These are phyloP conservation scores for Beauveria bassiana DNA, from an alignment of 2,329 filamentous ascomycete genomes.

Conservation along the genomic window DNA sequence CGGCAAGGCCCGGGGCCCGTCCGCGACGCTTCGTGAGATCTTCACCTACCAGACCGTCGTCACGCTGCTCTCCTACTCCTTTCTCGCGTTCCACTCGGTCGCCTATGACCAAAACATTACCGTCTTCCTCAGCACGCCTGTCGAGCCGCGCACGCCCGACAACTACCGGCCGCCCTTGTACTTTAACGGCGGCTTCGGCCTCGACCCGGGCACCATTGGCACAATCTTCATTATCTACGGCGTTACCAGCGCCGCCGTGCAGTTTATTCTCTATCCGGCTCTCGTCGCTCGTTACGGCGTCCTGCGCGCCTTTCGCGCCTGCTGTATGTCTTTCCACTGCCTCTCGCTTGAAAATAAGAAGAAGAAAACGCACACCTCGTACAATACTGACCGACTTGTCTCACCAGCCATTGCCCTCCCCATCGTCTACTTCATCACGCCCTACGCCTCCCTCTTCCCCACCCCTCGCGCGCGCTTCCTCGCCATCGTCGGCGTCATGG, in stretches of 20 bases:
- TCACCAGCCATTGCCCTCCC: slow-evolving; percentile 58
- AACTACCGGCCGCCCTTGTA: slow-evolving; percentile 65
- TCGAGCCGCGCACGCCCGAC: slow-evolving; percentile 46
- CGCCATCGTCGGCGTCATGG: slow-evolving; percentile 60
- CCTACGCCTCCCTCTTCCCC: slow-evolving; percentile 64
- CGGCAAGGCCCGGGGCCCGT: slow-evolving; percentile 6
- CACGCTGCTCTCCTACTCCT: slow-evolving; percentile 69
- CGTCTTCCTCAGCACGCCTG: slow-evolving; percentile 76
- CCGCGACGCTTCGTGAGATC: slow-evolving; percentile 50
- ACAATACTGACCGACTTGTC: too few species aligned
- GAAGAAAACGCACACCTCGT: too few species aligned
- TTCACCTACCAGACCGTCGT: slow-evolving; percentile 67
- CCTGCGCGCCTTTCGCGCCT: slow-evolving; percentile 62
- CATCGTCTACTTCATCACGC: slow-evolving; percentile 70
- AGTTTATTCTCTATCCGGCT: slow-evolving; percentile 78
- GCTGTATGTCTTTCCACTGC: slow-evolving; percentile 31
- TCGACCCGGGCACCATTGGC: slow-evolving; percentile 67
- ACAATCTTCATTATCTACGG: slow-evolving; percentile 80
- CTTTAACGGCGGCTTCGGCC: slow-evolving; percentile 75
- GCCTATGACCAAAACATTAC: slow-evolving; percentile 83
- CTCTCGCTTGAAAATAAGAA: not conserved
- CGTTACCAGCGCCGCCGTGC: slow-evolving; percentile 68
- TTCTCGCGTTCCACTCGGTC: slow-evolving; percentile 74
- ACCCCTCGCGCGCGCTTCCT: slow-evolving; percentile 42
- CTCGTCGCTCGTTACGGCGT: slow-evolving; percentile 68